phyloP scores from a whole-genome alignment of 139 green algal species.

The Prasinococcaceae sp. region DNA sequence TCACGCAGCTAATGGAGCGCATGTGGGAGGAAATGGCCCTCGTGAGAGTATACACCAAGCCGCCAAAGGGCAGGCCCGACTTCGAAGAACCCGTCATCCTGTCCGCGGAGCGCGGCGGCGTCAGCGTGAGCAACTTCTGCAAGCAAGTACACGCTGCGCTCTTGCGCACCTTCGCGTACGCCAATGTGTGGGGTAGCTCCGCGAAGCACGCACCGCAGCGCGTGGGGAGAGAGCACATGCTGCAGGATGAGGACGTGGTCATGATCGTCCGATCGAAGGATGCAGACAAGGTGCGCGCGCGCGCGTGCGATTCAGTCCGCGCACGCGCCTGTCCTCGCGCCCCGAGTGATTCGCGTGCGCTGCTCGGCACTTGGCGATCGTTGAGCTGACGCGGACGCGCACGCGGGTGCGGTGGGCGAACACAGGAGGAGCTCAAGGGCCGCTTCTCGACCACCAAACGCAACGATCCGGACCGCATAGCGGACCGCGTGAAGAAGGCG shows the following conservation, averaged over 20 bases:
- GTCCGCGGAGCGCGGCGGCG: slow-evolving; percentile 71
- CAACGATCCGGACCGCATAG: slow-evolving; percentile 56
- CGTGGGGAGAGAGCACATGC: slow-evolving; percentile 38
- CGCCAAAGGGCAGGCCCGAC: slow-evolving; percentile 78
- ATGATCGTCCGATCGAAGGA: slow-evolving; percentile 93
- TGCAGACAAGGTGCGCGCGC: background rate
- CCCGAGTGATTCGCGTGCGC: too few species aligned
- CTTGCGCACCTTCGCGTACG: slow-evolving; percentile 77
- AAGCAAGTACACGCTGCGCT: slow-evolving; percentile 68
- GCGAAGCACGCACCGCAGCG: slow-evolving; percentile 92
- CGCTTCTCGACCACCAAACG: slow-evolving; percentile 59
- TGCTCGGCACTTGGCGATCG: too few species aligned
- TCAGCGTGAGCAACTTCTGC: slow-evolving; percentile 43
- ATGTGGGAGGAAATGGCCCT: slow-evolving; percentile 94
- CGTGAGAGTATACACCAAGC: slow-evolving; percentile 95
- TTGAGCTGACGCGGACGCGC: background rate
- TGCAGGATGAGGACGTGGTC: slow-evolving; percentile 49
- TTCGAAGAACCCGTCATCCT: slow-evolving; percentile 87
- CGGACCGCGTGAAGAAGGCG: slow-evolving; percentile 89
- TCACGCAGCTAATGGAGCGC: slow-evolving; percentile 70
- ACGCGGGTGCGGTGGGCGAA: background rate
- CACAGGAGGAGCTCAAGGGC: slow-evolving; percentile 43
- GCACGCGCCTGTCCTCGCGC: background rate
- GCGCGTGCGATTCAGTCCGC: background rate
- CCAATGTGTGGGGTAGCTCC: slow-evolving; percentile 80